phyloP scores from a whole-genome alignment of 2,329 filamentous ascomycete genomes.

The Cercospora nicotianae region DNA sequence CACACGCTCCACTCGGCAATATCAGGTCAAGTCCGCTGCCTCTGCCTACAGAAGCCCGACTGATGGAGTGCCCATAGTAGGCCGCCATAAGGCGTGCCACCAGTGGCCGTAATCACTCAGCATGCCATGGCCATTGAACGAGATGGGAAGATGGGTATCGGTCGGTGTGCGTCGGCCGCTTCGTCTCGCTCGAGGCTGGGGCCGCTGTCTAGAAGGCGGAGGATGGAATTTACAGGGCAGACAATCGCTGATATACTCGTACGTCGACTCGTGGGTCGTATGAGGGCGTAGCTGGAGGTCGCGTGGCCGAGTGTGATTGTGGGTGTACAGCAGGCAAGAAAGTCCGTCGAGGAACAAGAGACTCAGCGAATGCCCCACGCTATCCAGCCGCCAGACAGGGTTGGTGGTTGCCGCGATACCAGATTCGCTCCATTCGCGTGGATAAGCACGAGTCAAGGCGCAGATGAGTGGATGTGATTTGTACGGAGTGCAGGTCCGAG shows the following conservation, averaged over 20 bases:
- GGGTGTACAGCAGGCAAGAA: conserved; percentile 13
- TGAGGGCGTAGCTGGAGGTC: conserved; percentile 16
- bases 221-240: conserved; percentile 5
- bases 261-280: conserved; percentile 14
- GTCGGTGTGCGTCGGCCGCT: conserved; percentile 9
- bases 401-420: conserved; percentile 17
- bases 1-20: conserved; percentile 55
- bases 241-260: not conserved
- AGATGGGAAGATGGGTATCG: conserved; percentile 1
- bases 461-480: not conserved
- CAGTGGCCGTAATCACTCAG: conserved; percentile 33
- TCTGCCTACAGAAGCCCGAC: conserved; percentile 28
- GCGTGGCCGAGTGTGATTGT: conserved; percentile 4
- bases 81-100: conserved; percentile 40
- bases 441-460: conserved; percentile 4
- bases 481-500: conserved; percentile 10
- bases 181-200: conserved; percentile 14
- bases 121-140: conserved; percentile 31
- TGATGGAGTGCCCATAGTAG: conserved; percentile 25
- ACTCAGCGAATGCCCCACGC: conserved; percentile 18
- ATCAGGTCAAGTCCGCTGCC: conserved; percentile 26
- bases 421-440: conserved; percentile 1
- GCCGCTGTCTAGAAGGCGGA: conserved; percentile 10
- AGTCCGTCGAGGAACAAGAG: conserved; percentile 14
- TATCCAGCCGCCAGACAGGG: conserved; percentile 12